Evolutionary conservation across 2,329 filamentous ascomycete species (phyloP).

Genomic region (Pezicula neosporulosa): DNA sequence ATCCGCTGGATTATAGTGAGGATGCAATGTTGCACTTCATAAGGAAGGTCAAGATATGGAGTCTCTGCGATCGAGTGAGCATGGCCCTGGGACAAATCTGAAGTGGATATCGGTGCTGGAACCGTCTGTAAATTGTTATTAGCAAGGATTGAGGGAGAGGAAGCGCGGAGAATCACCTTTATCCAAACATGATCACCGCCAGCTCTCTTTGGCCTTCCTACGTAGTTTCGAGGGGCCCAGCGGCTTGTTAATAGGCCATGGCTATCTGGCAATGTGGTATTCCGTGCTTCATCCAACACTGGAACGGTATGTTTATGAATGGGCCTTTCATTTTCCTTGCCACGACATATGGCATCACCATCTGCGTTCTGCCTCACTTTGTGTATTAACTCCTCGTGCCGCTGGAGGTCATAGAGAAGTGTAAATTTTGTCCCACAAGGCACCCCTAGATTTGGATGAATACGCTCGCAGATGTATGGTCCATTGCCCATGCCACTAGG

Average conservation of each 20-base stretch:
- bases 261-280: background rate
- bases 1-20: constrained; percentile 26
- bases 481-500: background rate
- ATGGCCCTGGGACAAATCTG: background rate
- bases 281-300: background rate
- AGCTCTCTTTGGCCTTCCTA: background rate
- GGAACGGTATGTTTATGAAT: background rate
- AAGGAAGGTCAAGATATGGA: constrained; percentile 25
- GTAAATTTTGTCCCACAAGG: background rate
- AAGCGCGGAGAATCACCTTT: constrained; percentile 8
- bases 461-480: background rate
- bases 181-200: constrained; percentile 17
- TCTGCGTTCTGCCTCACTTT: background rate
- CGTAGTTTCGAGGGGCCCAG: constrained; percentile 22
- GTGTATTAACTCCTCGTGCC: background rate
- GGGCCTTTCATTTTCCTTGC: background rate
- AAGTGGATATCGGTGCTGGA: background rate
- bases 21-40: constrained; percentile 30
- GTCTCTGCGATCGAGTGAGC: constrained; percentile 1
- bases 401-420: background rate
- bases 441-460: background rate
- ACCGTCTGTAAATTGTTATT: background rate
- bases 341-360: background rate
- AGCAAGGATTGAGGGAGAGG: background rate
- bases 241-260: constrained; percentile 17